A percentile compares a stretch with the other conserved stretches of the same genome.
These are phyloP conservation scores for Camelina sativa DNA, from an alignment of 345 rosid genomes.

Conservation along the genomic window DNA sequence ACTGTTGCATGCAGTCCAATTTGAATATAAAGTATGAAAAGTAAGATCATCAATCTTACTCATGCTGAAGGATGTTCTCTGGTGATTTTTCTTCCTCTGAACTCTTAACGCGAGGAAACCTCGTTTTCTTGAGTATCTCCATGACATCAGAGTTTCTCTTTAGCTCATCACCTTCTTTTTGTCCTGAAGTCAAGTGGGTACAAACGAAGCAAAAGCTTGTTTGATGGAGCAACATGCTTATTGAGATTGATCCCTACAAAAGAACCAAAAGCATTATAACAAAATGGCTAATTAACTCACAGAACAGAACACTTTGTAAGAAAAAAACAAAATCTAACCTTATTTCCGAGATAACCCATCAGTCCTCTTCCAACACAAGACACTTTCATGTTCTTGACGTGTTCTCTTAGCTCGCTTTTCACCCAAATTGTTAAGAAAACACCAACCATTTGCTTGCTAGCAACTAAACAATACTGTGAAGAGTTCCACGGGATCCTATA, in stretches of 20 bases:
- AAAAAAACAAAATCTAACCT: slow-evolving; percentile 54
- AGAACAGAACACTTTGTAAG: neutral
- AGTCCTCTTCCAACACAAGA: slow-evolving; percentile 97
- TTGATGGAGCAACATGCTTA: slow-evolving; percentile 88
- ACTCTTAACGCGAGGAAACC: slow-evolving; percentile 71
- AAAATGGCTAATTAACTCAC: neutral
- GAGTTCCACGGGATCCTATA: slow-evolving; percentile 73
- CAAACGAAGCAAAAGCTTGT: slow-evolving; percentile 51
- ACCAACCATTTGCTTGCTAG: slow-evolving; percentile 98
- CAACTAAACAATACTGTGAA: slow-evolving; percentile 79
- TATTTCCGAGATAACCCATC: slow-evolving; percentile 98
- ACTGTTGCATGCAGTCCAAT: slow-evolving; percentile 3
- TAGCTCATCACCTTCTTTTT: slow-evolving; percentile 49
- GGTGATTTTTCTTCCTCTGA: slow-evolving; percentile 78
- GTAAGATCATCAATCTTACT: slow-evolving; percentile 59
- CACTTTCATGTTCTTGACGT: slow-evolving; percentile 91
- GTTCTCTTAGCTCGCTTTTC: slow-evolving; percentile 83
- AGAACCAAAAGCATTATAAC: neutral
- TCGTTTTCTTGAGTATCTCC: slow-evolving; percentile 48
- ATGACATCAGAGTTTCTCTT: slow-evolving; percentile 49
- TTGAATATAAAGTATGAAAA: slow-evolving; percentile 1
- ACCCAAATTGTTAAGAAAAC: slow-evolving; percentile 95
- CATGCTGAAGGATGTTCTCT: slow-evolving; percentile 92
- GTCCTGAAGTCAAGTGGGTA: slow-evolving; percentile 47
- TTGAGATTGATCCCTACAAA: slow-evolving; percentile 92